Evolutionary conservation across 768 basidiomycete species (phyloP).

Genomic region (Heimioporus sp.): DNA sequence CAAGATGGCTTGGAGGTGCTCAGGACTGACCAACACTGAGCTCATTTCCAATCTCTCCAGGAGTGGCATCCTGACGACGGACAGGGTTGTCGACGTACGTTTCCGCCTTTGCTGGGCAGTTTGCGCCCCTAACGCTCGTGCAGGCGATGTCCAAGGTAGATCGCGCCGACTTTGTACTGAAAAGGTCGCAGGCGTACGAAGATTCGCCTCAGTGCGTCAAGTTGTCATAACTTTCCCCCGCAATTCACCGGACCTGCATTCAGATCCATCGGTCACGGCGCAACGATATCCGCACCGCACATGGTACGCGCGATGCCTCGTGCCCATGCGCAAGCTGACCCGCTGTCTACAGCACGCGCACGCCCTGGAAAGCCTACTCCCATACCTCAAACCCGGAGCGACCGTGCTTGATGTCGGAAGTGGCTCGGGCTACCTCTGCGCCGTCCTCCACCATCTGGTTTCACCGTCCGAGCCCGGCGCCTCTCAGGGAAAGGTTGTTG

Average conservation of each 20-base stretch:
- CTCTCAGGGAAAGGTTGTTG: slow-evolving; percentile 63
- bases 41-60: slow-evolving; percentile 66
- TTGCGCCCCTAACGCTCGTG: neutral
- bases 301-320: slow-evolving; percentile 56
- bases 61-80: slow-evolving; percentile 54
- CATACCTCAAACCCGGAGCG: slow-evolving; percentile 65
- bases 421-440: slow-evolving; percentile 85
- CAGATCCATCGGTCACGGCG: slow-evolving; percentile 76
- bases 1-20: slow-evolving; percentile 81
- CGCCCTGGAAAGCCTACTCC: slow-evolving; percentile 74
- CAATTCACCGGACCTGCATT: neutral
- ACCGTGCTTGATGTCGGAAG: slow-evolving; percentile 88
- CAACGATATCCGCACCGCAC: slow-evolving; percentile 96
- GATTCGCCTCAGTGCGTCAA: slow-evolving; percentile 70
- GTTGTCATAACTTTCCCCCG: slow-evolving; percentile 19
- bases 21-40: slow-evolving; percentile 65
- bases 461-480: slow-evolving; percentile 16
- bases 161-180: slow-evolving; percentile 62
- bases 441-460: slow-evolving; percentile 77
- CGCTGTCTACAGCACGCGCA: slow-evolving; percentile 70
- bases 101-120: neutral
- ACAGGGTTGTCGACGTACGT: slow-evolving; percentile 54
- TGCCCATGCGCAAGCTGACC: neutral
- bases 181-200: slow-evolving; percentile 57
- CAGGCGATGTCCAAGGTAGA: slow-evolving; percentile 74